These are phyloP conservation scores for Calocera viscosa DNA, from an alignment of 768 basidiomycete species.

Conservation along the genomic window DNA sequence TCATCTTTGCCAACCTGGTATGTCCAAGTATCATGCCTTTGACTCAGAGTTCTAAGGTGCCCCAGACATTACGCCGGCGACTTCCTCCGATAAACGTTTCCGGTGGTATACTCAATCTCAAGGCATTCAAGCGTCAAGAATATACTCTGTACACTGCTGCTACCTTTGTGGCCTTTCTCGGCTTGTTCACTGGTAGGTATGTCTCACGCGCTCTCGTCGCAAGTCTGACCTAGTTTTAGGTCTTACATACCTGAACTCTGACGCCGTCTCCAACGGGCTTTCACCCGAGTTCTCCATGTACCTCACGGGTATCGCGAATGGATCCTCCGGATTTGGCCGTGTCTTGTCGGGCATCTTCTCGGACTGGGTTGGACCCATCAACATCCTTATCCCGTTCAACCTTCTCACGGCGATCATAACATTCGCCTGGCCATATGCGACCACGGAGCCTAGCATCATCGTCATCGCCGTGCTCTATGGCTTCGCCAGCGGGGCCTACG, in stretches of 20 bases:
- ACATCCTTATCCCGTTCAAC: conserved; percentile 55
- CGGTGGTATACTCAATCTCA: conserved; percentile 48
- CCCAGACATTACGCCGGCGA: conserved; percentile 30
- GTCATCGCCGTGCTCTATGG: neutral
- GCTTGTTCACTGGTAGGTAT: conserved; percentile 49
- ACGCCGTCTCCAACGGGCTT: conserved; percentile 12
- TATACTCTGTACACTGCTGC: conserved; percentile 50
- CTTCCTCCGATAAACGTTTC: conserved; percentile 41
- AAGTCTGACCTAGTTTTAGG: conserved; percentile 9
- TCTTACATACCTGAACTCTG: conserved; percentile 20
- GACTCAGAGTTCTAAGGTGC: neutral
- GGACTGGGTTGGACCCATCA: conserved; percentile 41
- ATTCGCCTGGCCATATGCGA: conserved; percentile 57
- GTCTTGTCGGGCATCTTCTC: conserved; percentile 23
- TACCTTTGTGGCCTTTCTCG: conserved; percentile 47
- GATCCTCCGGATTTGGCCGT: conserved; percentile 23
- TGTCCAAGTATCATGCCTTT: neutral
- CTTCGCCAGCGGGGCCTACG: conserved; percentile 36
- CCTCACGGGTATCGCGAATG: conserved; percentile 23
- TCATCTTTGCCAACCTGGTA: conserved; percentile 46
- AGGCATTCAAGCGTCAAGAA: conserved; percentile 39
- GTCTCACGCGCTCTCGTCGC: conserved; percentile 11
- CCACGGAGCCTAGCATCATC: conserved; percentile 22
- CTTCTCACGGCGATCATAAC: conserved; percentile 45
- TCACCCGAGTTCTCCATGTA: conserved; percentile 13